Evolutionary conservation across 805 yeast species (phyloP).

Genomic region (Cyberlindnera veronae): DNA sequence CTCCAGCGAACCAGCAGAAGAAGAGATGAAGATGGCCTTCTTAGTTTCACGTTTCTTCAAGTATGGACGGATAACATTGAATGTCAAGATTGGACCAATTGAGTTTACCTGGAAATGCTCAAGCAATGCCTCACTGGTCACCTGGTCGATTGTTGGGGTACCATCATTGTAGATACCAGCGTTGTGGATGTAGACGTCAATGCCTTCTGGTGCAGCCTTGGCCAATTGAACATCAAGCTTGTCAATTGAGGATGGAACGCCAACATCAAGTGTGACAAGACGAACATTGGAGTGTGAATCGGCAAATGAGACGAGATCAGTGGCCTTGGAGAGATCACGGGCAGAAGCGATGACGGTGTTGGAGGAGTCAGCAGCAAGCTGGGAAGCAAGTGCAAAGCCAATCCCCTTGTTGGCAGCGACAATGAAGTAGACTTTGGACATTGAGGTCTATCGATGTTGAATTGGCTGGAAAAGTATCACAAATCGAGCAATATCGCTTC

Average conservation of each 20-base stretch:
- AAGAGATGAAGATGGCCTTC: too few species aligned
- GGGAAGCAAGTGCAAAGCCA: background rate
- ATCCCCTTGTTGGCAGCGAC: background rate
- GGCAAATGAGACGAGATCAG: slow-evolving; percentile 4
- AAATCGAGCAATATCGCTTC: too few species aligned
- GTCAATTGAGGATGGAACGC: slow-evolving; percentile 10
- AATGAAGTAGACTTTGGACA: background rate
- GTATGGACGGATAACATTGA: too few species aligned
- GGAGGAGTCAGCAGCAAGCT: background rate
- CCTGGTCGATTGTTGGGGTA: too few species aligned
- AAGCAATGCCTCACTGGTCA: too few species aligned
- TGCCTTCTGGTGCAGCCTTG: slow-evolving; percentile 8
- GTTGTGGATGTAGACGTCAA: slow-evolving; percentile 17
- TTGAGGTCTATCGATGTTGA: too few species aligned
- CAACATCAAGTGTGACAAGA: slow-evolving; percentile 12
- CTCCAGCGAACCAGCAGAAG: too few species aligned
- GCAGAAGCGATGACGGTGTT: slow-evolving; percentile 7
- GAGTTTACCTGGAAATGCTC: too few species aligned
- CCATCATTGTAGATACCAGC: too few species aligned
- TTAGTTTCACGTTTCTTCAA: too few species aligned
- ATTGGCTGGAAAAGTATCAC: too few species aligned
- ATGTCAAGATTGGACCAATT: too few species aligned
- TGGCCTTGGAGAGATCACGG: slow-evolving; percentile 2
- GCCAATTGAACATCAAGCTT: slow-evolving; percentile 9
- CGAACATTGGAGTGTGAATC: slow-evolving; percentile 5